Evolutionary conservation across 116 monocot species (phyloP).

Genomic region (Cymodocea nodosa): DNA sequence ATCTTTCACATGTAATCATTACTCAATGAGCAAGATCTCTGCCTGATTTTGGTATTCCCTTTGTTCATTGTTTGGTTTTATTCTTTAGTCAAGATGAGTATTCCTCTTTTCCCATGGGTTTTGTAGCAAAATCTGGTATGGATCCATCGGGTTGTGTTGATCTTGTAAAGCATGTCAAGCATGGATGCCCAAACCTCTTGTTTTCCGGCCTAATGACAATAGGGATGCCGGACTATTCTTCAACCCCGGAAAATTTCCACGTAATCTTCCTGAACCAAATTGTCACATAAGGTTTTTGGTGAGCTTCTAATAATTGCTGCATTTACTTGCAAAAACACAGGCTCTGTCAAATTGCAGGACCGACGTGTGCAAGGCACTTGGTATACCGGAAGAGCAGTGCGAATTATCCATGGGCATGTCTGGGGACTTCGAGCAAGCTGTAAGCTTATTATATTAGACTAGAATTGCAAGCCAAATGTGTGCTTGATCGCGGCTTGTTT

Average conservation of each 20-base stretch:
- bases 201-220: conserved; percentile 98
- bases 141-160: conserved; percentile 69
- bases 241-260: conserved; percentile 93
- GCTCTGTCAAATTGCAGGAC: conserved; percentile 47
- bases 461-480: neutral
- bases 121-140: conserved; percentile 89
- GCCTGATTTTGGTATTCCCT: too few species aligned
- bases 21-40: too few species aligned
- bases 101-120: neutral
- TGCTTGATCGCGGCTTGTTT: neutral
- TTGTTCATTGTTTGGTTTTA: too few species aligned
- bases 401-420: conserved; percentile 99
- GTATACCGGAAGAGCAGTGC: conserved; percentile 62
- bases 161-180: conserved; percentile 74
- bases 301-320: too few species aligned
- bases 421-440: conserved; percentile 89
- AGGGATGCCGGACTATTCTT: conserved; percentile 89
- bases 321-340: conserved; percentile 16
- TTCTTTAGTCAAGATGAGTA: neutral
- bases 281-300: neutral
- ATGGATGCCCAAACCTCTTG: conserved; percentile 64
- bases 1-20: neutral
- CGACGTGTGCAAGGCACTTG: conserved; percentile 66
- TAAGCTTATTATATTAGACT: conserved; percentile 13
- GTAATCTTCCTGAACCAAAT: conserved; percentile 15